Evolutionary conservation across 2,329 filamentous ascomycete species (phyloP).

Genomic region (Talaromyces sp.): DNA sequence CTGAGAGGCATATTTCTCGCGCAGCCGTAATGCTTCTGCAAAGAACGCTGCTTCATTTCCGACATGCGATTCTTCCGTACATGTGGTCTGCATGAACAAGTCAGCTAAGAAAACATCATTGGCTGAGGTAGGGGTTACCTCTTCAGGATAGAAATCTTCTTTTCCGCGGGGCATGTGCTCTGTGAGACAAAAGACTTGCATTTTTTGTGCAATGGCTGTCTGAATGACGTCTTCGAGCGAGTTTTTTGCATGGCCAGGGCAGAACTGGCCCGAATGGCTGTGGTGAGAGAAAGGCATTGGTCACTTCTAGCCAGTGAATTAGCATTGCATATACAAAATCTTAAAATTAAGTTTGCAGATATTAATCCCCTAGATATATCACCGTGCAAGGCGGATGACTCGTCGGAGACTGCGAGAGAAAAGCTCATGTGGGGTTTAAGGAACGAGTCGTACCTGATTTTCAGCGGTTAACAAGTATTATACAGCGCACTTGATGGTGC

Average conservation of each 20-base stretch:
- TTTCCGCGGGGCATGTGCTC: slow-evolving; percentile 88
- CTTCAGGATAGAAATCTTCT: slow-evolving; percentile 85
- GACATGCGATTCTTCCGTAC: slow-evolving; percentile 28
- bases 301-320: not conserved
- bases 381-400: not conserved
- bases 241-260: slow-evolving; percentile 79
- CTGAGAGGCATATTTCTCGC: slow-evolving; percentile 59
- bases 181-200: slow-evolving; percentile 78
- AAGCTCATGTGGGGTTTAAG: not conserved
- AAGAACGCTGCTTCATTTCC: slow-evolving; percentile 61
- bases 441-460: not conserved
- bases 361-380: not conserved
- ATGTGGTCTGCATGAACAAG: not conserved
- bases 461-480: not conserved
- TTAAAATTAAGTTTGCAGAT: not conserved
- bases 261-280: slow-evolving; percentile 97
- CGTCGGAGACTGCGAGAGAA: not conserved
- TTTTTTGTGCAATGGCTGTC: slow-evolving; percentile 69
- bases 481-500: not conserved
- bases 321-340: not conserved
- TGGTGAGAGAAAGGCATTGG: slow-evolving; percentile 93
- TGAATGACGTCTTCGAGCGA: slow-evolving; percentile 77
- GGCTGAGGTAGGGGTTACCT: slow-evolving; percentile 48
- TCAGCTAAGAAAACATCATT: slow-evolving; percentile 13
- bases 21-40: slow-evolving; percentile 66